Base-by-base conservation (phyloP, 202 grass and related monocot genomes). In the Schoenoplectus triqueter region DNA sequence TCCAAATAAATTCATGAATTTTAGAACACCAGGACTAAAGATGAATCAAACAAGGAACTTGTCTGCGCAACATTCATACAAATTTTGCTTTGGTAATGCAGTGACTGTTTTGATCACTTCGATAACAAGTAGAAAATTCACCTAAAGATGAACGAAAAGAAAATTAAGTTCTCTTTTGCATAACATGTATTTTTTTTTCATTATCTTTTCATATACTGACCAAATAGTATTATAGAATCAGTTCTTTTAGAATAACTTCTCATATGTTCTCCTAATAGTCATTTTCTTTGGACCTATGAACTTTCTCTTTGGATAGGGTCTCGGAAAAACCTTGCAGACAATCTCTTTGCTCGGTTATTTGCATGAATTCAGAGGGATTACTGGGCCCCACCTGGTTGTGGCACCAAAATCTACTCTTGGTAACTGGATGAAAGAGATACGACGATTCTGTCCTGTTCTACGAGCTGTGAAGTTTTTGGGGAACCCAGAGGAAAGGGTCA, bases 341-440 rank as follows among this genome's bases (percentile, higher is more conserved):
- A 94, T 94, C 50, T 92, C 92, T 75, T 44, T 94, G 69, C 84
- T 94, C 9, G 92, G 90, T 71, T 94, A 94, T 88, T 84, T 94
- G 86, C 90, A 87, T 83, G 90, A 94, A 64, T 92, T 87, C 59
- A 91, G 90, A 90, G 92, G 90, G 57, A 92, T 94, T 80, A 94
- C 78, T 39, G 92, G 92, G 51, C 92, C 92, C 47, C 92, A 94
- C 84, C 86, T 94, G 86, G 90, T 94, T n/a, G 90, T 94, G 67
- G 92, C 92, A 80, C 92, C 92, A 60, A 94, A 94, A 83, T 92
- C 92, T 85, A 92, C 90, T 90, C 90, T 94, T 77, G 90, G 90
- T 10, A 94, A 94, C 71, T 94, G 92, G 92, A 92, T 94, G 86
- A 92, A 67, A 75, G 92, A 94, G 80, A 94, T 92, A 63, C 77